Base-by-base conservation (phyloP, 1,284 basidiomycete species). In the Porphyrellus sp. region DNA sequence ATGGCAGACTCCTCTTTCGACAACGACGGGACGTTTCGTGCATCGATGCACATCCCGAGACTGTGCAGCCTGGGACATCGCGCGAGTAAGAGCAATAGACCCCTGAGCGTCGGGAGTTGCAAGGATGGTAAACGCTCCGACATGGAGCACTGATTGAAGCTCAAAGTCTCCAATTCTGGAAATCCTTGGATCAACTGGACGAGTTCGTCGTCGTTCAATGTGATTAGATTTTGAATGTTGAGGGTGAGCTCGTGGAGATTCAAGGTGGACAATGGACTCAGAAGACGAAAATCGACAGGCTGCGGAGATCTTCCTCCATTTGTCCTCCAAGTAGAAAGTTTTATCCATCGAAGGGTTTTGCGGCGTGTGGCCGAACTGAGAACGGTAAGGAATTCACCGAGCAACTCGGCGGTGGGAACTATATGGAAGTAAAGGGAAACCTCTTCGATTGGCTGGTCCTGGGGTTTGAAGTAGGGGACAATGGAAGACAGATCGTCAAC, bases 191-290 rank as follows among this genome's bases (percentile, higher is more conserved):
- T 49, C 16, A 64, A 24, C 31, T 5, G 31, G 12, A 9, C 24
- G n/a, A 63, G 28, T 25, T 54, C 57, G 12, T 58, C 50, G 13
- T 64, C 61, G 15, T 51, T 27, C 39, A 63, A 39, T 9, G 49
- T 40, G 24, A 62, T 28, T 12, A 23, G n/a, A 24, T 44, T 35
- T 9, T 2, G 2, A 34, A 60, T 4, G 11, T 41, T 2, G 24
- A 58, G 3, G 5, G 20, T 3, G 5, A 49, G 13, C 15, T 2
- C 1, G 2, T 23, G 15, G 1, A 35, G 39, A 16, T 35, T n/a
- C 8, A 49, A 23, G 25, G 5, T 4, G 31, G 16, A 21, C 33
- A 49, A 11, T 6, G 48, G 48, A 5, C 16, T 43, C 18, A 43
- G 28, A 23, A 28, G 25, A 8, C 21, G 18, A 35, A 45, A 35